Conservation (phyloP, 352 stramenopile genomes). For the Peronospora tabacina region DNA sequence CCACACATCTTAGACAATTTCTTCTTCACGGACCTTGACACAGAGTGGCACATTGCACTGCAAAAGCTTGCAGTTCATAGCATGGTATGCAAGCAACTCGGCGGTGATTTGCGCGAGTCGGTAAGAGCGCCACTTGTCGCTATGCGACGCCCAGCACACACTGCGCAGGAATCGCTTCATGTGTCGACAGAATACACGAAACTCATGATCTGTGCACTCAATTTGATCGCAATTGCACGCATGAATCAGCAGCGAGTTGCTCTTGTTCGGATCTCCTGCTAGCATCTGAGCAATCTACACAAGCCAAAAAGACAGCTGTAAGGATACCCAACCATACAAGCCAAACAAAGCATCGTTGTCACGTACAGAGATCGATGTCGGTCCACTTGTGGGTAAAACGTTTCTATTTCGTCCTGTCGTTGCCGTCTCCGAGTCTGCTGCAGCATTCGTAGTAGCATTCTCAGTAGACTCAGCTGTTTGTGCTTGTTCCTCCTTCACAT, state of each 20-base stretch:
- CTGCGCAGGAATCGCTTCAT: constrained; percentile 68
- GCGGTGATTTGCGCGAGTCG: constrained; percentile 38
- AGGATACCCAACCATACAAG: not conserved
- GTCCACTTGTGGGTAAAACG: constrained; percentile 4
- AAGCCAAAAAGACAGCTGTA: constrained; percentile 1
- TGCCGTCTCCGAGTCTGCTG: not conserved
- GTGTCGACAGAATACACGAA: constrained; percentile 39
- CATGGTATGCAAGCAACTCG: constrained; percentile 50
- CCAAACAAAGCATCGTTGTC: not conserved
- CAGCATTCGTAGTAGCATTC: not conserved
- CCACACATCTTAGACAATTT: constrained; percentile 33
- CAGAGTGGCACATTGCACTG: constrained; percentile 41
- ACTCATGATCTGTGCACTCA: constrained; percentile 32
- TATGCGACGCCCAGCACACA: constrained; percentile 60
- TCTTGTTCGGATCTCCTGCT: constrained; percentile 32
- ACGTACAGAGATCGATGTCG: constrained; percentile 19
- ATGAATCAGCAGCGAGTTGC: constrained; percentile 50
- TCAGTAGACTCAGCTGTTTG: not conserved
- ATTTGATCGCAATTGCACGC: constrained; percentile 47
- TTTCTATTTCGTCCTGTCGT: not conserved
- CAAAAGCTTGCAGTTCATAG: constrained; percentile 32
- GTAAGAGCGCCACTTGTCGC: constrained; percentile 41
- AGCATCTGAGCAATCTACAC: constrained; percentile 38
- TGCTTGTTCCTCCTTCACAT: constrained; percentile 22
- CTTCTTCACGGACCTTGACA: constrained; percentile 34